Percentiles rank a stretch among this genome's conserved stretches.
phyloP scores from a whole-genome alignment of 1,139 yeast genomes.

The Torulaspora globosa region DNA sequence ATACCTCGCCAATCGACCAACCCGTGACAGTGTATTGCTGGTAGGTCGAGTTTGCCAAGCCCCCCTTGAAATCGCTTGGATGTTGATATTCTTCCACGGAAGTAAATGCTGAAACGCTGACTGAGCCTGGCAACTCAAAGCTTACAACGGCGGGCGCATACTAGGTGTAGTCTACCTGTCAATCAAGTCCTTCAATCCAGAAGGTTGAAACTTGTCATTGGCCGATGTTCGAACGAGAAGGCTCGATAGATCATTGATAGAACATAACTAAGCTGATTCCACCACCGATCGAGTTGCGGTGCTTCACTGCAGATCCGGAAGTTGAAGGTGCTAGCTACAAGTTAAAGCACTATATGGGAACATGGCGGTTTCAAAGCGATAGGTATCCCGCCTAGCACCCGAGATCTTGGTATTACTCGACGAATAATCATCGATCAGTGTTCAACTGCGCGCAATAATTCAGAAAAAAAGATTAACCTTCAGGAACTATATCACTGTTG shows the following conservation, averaged over 20 bases:
- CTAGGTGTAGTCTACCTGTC: background rate
- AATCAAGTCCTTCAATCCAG: background rate
- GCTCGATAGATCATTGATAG: background rate
- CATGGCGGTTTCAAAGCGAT: background rate
- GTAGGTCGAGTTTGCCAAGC: background rate
- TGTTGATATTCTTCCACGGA: background rate
- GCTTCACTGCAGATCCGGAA: background rate
- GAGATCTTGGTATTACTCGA: background rate
- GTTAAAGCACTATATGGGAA: background rate
- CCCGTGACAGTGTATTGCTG: too few species aligned
- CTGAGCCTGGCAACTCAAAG: background rate
- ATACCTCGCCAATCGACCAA: too few species aligned
- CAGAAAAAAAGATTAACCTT: constrained; percentile 20
- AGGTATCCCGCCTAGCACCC: background rate
- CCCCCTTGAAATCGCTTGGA: background rate
- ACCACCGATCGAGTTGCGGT: background rate
- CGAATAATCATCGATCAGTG: background rate
- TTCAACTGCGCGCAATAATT: background rate
- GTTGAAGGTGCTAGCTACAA: background rate
- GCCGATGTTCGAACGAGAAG: background rate
- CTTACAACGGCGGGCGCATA: background rate
- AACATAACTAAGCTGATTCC: background rate
- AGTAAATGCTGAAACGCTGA: background rate
- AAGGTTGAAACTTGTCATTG: background rate
- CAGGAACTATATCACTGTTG: constrained; percentile 43